phyloP scores from a whole-genome alignment of 2,329 filamentous ascomycete species.

The Ceratocystis huliohia region DNA sequence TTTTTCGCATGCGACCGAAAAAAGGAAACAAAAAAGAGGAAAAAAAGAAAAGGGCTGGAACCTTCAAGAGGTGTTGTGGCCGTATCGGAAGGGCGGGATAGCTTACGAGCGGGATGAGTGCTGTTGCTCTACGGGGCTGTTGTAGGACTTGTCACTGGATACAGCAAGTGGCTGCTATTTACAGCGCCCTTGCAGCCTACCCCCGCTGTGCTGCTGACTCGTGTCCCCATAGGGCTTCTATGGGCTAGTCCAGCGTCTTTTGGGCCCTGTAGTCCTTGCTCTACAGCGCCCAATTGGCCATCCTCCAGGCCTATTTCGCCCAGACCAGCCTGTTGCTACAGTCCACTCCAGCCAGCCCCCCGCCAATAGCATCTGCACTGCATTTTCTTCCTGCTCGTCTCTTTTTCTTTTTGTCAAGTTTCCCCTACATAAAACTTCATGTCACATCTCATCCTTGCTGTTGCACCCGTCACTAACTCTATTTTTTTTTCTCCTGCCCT shows the following conservation, averaged over 20 bases:
- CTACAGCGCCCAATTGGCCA: neutral
- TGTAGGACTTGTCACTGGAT: no score
- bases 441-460: constrained; percentile 1
- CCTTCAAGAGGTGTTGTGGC: no score
- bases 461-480: constrained; percentile 1
- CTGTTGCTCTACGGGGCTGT: no score
- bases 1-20: neutral
- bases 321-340: neutral
- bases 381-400: neutral
- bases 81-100: no score
- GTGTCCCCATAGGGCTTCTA: neutral
- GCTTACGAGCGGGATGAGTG: no score
- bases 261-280: neutral
- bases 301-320: neutral
- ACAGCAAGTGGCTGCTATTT: no score
- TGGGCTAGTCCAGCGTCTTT: neutral
- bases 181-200: no score
- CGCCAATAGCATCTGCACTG: neutral
- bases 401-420: neutral
- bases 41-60: no score
- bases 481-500: constrained; percentile 8
- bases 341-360: neutral
- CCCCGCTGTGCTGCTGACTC: no score
- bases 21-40: no score
- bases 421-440: neutral